Percentiles rank a stretch among this genome's conserved stretches.
These are phyloP conservation scores for Fusarium devonianum DNA, from an alignment of 2,329 filamentous ascomycete species.

Conservation along the genomic window DNA sequence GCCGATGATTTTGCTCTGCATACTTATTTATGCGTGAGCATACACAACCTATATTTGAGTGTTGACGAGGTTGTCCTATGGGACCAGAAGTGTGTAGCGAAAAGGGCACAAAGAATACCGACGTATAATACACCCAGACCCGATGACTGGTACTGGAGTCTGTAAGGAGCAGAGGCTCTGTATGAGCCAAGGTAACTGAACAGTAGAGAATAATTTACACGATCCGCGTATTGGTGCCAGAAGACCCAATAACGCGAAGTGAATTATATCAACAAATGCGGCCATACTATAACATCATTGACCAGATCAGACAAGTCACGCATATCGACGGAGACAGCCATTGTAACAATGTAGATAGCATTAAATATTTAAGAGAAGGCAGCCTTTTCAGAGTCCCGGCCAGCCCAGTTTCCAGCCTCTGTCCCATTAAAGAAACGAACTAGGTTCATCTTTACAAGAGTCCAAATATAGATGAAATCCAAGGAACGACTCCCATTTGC, in stretches of 20 bases:
- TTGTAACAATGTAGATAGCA: slow-evolving; percentile 10
- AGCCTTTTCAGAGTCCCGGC: slow-evolving; percentile 18
- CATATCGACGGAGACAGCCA: not conserved
- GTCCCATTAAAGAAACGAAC: slow-evolving; percentile 34
- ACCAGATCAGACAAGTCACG: not conserved
- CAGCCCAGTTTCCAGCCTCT: slow-evolving; percentile 19
- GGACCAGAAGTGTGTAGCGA: too few relatives aligned
- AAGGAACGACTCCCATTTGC: slow-evolving; percentile 38
- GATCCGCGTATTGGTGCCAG: too few relatives aligned
- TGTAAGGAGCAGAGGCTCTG: too few relatives aligned
- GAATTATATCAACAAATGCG: not conserved
- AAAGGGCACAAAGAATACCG: too few relatives aligned
- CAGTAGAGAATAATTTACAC: too few relatives aligned
- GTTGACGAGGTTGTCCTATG: too few relatives aligned
- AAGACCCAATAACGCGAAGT: too few relatives aligned
- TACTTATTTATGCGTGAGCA: not conserved
- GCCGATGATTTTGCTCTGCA: too few relatives aligned
- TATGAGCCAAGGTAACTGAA: too few relatives aligned
- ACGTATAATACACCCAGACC: too few relatives aligned
- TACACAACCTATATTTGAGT: too few relatives aligned
- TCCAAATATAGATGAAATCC: slow-evolving; percentile 28
- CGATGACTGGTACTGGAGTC: too few relatives aligned
- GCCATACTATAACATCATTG: not conserved
- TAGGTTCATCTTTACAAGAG: slow-evolving; percentile 31
- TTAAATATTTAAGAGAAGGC: slow-evolving; percentile 19